Evolutionary conservation across 306 rosid genomes (phyloP), one percentile per base, ranked within the genome.

Genomic region (Arachis stenosperma): DNA sequence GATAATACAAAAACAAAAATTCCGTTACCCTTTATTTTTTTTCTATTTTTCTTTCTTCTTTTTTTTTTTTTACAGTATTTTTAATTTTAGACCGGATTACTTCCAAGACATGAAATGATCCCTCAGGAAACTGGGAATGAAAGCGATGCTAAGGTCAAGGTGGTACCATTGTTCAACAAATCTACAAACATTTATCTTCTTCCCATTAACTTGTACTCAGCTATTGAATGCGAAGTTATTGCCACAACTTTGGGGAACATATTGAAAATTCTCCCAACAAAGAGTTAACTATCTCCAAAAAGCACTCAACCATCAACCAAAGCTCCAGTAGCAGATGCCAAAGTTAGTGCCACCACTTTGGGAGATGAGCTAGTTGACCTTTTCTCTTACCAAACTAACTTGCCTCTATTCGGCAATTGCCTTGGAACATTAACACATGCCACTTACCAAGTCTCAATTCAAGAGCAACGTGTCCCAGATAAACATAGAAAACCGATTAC

Each of bases 221-320:
- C 2, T 33, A 14, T 2, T 3, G 71, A 74, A 7, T 8, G 65
- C 65, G 13, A 75, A 14, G 10, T 75, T 15, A 47, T 65, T 65
- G 79, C 14, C 73, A 56, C 39, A 3, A 44, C 50, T 64, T 42
- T 7, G n/a, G 61, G 79, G 56, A 57, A 36, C 74, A 40, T 29
- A 37, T 9, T 53, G 12, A 60, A 47, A 33, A 67, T 47, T 10
- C 37, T 33, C 5, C 42, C 9, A 62, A 52, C 12, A 48, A 64
- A 64, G 15, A 22, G 8, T n/a, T 56, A 15, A 58, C 6, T 33
- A 11, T 37, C 60, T 33, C 60, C 43, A 30, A 64, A 27, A 7
- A 41, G 22, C 29, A 29, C 47, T 52, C 13, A 51, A 73, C 52
- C 39, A 14, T 52, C 13, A 51, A 73, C 52, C 39, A 14, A 15